A percentile compares a stretch with the other conserved stretches of the same genome.
These are phyloP conservation scores for Ceratobasidium sp. DNA, from an alignment of 1,284 basidiomycete species.

Conservation along the genomic window DNA sequence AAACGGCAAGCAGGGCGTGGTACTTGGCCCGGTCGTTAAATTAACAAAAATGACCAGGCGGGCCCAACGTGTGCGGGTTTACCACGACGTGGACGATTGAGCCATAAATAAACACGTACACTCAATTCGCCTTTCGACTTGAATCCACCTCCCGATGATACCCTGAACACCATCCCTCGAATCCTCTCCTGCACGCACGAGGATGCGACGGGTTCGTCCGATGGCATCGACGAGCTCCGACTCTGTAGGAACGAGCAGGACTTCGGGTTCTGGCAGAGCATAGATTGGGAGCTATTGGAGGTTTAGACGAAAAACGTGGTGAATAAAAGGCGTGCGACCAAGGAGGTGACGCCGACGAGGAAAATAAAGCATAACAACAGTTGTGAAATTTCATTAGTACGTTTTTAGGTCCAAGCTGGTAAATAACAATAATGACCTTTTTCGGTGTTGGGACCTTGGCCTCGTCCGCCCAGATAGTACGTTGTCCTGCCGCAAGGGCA, in stretches of 20 bases:
- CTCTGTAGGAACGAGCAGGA: slow-evolving; percentile 76
- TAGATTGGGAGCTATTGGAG: slow-evolving; percentile 82
- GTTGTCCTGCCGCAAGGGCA: slow-evolving; percentile 15
- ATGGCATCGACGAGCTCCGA: slow-evolving; percentile 79
- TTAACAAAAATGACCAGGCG: too few relatives aligned
- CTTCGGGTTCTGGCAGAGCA: slow-evolving; percentile 65
- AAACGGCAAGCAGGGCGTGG: slow-evolving; percentile 26
- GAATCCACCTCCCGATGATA: slow-evolving; percentile 81
- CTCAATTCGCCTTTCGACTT: slow-evolving; percentile 82
- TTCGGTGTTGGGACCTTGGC: slow-evolving; percentile 8
- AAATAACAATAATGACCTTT: slow-evolving; percentile 11
- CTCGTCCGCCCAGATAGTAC: slow-evolving; percentile 28
- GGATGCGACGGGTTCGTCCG: slow-evolving; percentile 68
- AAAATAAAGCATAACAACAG: background rate
- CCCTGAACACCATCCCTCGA: slow-evolving; percentile 73
- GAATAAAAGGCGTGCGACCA: slow-evolving; percentile 26
- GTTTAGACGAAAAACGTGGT: slow-evolving; percentile 19
- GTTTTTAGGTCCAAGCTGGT: background rate
- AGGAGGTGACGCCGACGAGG: background rate
- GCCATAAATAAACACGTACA: slow-evolving; percentile 63
- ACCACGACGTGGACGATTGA: background rate
- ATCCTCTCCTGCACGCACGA: slow-evolving; percentile 65
- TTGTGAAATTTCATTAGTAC: background rate
- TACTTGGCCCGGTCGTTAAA: too few relatives aligned
- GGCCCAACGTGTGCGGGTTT: too few relatives aligned